These are phyloP conservation scores for Canna indica DNA, from an alignment of 176 grass and related monocot genomes.

Conservation along the genomic window DNA sequence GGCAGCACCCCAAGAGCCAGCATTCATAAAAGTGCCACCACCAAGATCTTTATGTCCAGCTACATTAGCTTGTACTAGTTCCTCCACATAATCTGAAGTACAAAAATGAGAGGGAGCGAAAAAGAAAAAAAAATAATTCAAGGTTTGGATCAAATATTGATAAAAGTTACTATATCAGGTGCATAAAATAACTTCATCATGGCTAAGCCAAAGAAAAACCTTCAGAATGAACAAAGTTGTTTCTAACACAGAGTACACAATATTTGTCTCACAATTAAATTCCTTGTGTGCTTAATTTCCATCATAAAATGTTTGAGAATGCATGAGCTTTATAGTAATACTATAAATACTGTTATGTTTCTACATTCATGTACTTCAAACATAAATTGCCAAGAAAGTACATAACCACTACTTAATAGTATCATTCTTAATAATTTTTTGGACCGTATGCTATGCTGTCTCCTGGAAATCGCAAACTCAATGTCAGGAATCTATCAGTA, in stretches of 20 bases:
- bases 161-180: neutral
- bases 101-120: conserved; percentile 1
- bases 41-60: conserved; percentile 59
- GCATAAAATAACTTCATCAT: neutral
- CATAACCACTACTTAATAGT: neutral
- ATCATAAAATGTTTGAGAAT: neutral
- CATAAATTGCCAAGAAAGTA: neutral
- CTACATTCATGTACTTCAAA: neutral
- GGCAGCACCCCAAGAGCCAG: conserved; percentile 70
- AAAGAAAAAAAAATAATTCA: neutral
- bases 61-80: conserved; percentile 57
- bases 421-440: neutral
- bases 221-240: neutral
- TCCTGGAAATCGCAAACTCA: too few species aligned
- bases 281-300: neutral
- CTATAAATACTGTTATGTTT: neutral
- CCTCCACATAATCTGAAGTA: conserved; percentile 70
- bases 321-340: neutral
- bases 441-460: neutral
- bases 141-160: neutral
- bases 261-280: neutral
- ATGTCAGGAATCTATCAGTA: too few species aligned
- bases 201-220: too few species aligned
- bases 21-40: conserved; percentile 62
- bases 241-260: neutral